Base-by-base conservation (phyloP, 2,329 filamentous ascomycete species). In the Fonsecaea erecta region DNA sequence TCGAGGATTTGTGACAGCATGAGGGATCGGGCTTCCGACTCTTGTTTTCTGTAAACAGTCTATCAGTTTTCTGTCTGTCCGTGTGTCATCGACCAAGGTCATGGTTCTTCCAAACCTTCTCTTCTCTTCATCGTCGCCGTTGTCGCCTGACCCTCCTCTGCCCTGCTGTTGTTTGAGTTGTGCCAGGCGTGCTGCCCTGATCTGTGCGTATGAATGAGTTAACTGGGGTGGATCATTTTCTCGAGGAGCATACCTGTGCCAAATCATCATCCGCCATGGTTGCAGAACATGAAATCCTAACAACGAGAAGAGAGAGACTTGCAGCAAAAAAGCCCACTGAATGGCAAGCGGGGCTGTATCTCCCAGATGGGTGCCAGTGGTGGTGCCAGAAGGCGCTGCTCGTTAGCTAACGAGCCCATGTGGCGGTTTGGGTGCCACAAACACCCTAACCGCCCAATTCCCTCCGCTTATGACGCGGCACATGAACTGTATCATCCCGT, bases 1-100 rank as follows among this genome's bases (percentile, higher is more conserved):
- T 93, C 89, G 68, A 99, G 91, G 82, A 99, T 98, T 79, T 98
- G 95, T 72, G 86, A 86, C 68, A 99, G 88, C 72, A 97, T 90
- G 65, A 86, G 84, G 73, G 88, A 82, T 65, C 92, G 90, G 43
- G 90, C 89, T 77, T 94, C 91, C 70, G 86, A 84, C 81, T 86
- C 80, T 74, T 73, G 70, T 73, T 77, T 70, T 56, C 69, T 62
- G 59, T 81, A 77, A 26, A 7, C 16, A 40, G 21, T 58, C 60
- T 11, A 51, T 52, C 28, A 28, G 14, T 12, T 5, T 37, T 37
- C 16, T 35, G 24, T 53, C 28, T 7, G 24, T 16, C 1, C n/a
- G n/a, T n/a, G n/a, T 8, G 18, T 16, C 11, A 52, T 52, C n/a
- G 34, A 26, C 14, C 8, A 14, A 26, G 16, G 32, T 26, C 21